Percentiles rank a stretch among this genome's conserved stretches.
Evolutionary conservation across 129 eudicot genomes (phyloP).

Genomic region (Glebionis coronaria): DNA sequence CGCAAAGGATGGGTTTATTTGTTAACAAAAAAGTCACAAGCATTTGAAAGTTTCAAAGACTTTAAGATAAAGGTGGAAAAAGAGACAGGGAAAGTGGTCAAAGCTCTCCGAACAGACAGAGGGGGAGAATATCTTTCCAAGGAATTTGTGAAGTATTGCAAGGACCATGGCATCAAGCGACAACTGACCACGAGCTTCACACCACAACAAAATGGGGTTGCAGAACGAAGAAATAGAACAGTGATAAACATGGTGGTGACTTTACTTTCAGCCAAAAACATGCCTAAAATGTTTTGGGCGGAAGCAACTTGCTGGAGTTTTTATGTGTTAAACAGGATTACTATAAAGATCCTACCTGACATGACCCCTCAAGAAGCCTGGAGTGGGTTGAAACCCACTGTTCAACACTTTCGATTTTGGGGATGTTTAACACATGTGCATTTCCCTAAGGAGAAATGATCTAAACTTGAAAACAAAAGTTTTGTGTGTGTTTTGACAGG

Average conservation of each 20-base stretch:
- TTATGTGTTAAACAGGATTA: not conserved
- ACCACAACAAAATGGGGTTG: conserved; percentile 1
- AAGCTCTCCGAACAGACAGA: no score
- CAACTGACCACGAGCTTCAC: not conserved
- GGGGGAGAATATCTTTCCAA: no score
- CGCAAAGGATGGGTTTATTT: no score
- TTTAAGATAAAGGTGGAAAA: no score
- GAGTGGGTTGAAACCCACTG: not conserved
- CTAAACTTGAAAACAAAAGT: not conserved
- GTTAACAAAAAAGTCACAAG: no score
- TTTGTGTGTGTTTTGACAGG: not conserved
- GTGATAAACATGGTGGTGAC: not conserved
- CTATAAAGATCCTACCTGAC: not conserved
- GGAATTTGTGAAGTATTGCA: no score
- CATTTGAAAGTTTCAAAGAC: no score
- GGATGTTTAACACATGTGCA: no score
- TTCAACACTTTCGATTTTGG: not conserved
- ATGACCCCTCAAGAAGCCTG: not conserved
- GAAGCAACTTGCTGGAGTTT: not conserved
- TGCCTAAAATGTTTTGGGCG: conserved; percentile 1
- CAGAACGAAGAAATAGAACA: not conserved
- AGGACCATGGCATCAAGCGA: not conserved
- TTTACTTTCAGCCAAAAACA: not conserved
- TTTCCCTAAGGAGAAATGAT: not conserved
- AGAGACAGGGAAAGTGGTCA: no score